Evolutionary conservation across 2,329 filamentous ascomycete species (phyloP), one percentile per base, ranked within the genome.

Genomic region (Penicillium brevicompactum): DNA sequence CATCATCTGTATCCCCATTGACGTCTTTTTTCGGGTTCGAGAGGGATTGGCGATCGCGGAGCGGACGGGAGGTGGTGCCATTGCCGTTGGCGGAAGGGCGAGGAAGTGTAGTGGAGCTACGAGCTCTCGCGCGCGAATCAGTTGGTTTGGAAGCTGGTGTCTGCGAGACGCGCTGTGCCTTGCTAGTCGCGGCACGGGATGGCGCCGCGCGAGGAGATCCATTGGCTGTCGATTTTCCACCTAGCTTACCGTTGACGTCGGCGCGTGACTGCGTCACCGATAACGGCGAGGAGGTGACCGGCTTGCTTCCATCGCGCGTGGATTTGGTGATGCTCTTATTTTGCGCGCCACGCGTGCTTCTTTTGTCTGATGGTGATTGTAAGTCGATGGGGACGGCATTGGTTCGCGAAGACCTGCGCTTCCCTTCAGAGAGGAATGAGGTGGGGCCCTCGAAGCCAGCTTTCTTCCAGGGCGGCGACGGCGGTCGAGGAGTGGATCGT

Each of bases 381-480:
- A 77, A 63, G 43, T 80, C 79, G 49, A 78, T 59, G 13, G 82
- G 80, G 18, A 82, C 68, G 51, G 61, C 59, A 60, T 76, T 76
- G 50, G 83, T 82, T 63, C 85, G 78, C 46, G 84, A 82, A 43
- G 85, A 87, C 71, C 84, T 85, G 56, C 85, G 78, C 61, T 80
- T 80, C 38, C 85, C 85, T 70, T 84, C 80, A 57, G 82, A 79
- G 44, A 89, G 84, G 70, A 95, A 92, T 0, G 90, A 89, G 3
- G 93, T 94, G 21, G 94, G 94, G 0, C 94, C 94, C 27, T 96
- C 90, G 40, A 89, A 91, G 56, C 84, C 84, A 59, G 90, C 84
- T 68, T 86, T 90, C 78, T 94, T 97, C 94, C 94, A 99, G 21
- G 94, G 94, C 62, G 94, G 94, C 60, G 93, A 97, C 40, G 71